These are phyloP conservation scores for Plasmodium fragile DNA, from an alignment of 169 alveolate species.

Conservation along the genomic window DNA sequence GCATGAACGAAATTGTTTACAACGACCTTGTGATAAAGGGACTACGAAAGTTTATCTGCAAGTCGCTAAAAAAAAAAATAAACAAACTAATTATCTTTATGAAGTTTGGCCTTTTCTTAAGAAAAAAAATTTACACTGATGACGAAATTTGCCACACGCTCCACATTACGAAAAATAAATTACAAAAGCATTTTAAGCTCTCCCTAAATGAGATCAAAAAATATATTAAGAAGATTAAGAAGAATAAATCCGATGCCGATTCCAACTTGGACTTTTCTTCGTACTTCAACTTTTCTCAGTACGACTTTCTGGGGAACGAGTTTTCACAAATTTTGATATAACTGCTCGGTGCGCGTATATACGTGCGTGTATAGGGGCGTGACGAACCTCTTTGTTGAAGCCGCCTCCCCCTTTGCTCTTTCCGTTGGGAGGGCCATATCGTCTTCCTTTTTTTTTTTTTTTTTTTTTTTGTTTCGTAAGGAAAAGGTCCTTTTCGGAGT, in stretches of 20 bases:
- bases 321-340: conserved; percentile 36
- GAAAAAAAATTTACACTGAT: conserved; percentile 48
- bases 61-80: conserved; percentile 51
- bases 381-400: background rate
- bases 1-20: conserved; percentile 65
- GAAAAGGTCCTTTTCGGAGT: background rate
- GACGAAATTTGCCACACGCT: conserved; percentile 49
- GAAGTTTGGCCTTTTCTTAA: conserved; percentile 69
- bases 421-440: background rate
- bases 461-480: background rate
- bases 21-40: conserved; percentile 68
- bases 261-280: conserved; percentile 34
- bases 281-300: conserved; percentile 41
- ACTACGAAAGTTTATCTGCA: conserved; percentile 57
- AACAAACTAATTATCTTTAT: conserved; percentile 67
- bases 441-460: background rate
- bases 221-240: conserved; percentile 19
- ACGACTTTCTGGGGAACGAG: conserved; percentile 67
- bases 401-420: background rate
- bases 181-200: conserved; percentile 38
- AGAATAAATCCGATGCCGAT: conserved; percentile 8
- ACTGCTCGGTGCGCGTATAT: background rate
- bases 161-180: conserved; percentile 38
- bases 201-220: conserved; percentile 62
- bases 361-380: background rate